These are phyloP conservation scores for Yarrowia hollandica DNA, from an alignment of 805 yeast species.

Conservation along the genomic window DNA sequence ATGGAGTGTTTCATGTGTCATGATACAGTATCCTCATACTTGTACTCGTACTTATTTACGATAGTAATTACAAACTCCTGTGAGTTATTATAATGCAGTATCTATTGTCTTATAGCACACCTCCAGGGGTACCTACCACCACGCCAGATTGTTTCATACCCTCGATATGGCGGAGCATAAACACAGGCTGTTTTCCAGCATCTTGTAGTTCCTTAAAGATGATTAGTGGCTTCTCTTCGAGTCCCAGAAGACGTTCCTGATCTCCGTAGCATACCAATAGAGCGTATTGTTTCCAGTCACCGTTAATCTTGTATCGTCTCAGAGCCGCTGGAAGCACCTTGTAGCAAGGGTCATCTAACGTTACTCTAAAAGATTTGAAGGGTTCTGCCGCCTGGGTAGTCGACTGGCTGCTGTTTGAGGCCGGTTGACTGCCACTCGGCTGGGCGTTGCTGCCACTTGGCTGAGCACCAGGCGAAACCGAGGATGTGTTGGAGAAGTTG, in stretches of 20 bases:
- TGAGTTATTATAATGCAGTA: too few relatives aligned
- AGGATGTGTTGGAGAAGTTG: constrained; percentile 3
- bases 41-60: too few relatives aligned
- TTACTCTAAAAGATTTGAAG: constrained; percentile 76
- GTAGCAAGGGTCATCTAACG: constrained; percentile 87
- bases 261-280: constrained; percentile 88
- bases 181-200: constrained; percentile 83
- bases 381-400: constrained; percentile 53
- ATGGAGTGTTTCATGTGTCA: too few relatives aligned
- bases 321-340: constrained; percentile 85
- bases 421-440: neutral
- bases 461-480: constrained; percentile 4
- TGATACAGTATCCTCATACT: too few relatives aligned
- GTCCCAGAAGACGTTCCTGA: constrained; percentile 76
- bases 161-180: constrained; percentile 80
- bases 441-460: neutral
- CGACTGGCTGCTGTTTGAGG: neutral
- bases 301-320: constrained; percentile 75
- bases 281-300: constrained; percentile 87
- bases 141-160: constrained; percentile 29
- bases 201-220: constrained; percentile 83
- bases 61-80: too few relatives aligned
- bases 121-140: constrained; percentile 37
- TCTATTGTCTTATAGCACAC: constrained; percentile 32
- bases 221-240: constrained; percentile 84